phyloP scores from a whole-genome alignment of 2,329 filamentous ascomycete species.

The Cyanodermella asteris region DNA sequence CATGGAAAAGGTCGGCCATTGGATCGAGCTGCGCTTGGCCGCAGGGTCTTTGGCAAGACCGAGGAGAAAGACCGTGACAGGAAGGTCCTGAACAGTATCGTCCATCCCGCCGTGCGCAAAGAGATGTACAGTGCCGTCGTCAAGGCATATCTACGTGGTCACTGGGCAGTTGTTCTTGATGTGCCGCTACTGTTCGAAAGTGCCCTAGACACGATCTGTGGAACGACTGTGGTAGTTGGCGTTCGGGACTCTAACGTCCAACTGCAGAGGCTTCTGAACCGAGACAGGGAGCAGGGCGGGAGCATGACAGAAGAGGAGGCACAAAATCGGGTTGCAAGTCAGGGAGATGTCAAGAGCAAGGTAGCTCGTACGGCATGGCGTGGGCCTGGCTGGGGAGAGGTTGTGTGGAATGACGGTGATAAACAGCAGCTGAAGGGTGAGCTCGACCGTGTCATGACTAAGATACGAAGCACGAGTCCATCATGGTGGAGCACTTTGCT shows the following conservation, averaged over 20 bases:
- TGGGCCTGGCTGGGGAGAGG: constrained; percentile 41
- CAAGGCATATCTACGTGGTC: constrained; percentile 48
- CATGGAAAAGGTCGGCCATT: constrained; percentile 45
- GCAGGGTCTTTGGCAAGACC: constrained; percentile 64
- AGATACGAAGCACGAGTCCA: constrained; percentile 42
- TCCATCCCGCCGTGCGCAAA: constrained; percentile 70
- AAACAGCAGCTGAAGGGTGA: constrained; percentile 46
- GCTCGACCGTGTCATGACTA: constrained; percentile 42
- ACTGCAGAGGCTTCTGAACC: constrained; percentile 51
- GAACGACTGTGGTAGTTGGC: constrained; percentile 67
- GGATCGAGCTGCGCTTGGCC: constrained; percentile 67
- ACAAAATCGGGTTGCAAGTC: constrained; percentile 62
- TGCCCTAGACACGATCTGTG: constrained; percentile 66
- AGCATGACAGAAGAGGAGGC: constrained; percentile 72
- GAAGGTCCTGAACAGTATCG: constrained; percentile 63
- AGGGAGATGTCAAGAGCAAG: constrained; percentile 71
- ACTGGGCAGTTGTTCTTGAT: constrained; percentile 82
- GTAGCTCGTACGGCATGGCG: constrained; percentile 50
- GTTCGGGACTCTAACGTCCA: constrained; percentile 62
- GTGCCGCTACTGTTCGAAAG: constrained; percentile 75
- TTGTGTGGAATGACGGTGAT: constrained; percentile 77
- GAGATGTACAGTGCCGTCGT: constrained; percentile 61
- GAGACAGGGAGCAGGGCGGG: constrained; percentile 64
- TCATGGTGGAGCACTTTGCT: constrained; percentile 73
- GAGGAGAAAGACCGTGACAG: constrained; percentile 50